A percentile compares a stretch with the other conserved stretches of the same genome.
phyloP scores from a whole-genome alignment of 2,329 filamentous ascomycete species.

The Fusarium sp. region DNA sequence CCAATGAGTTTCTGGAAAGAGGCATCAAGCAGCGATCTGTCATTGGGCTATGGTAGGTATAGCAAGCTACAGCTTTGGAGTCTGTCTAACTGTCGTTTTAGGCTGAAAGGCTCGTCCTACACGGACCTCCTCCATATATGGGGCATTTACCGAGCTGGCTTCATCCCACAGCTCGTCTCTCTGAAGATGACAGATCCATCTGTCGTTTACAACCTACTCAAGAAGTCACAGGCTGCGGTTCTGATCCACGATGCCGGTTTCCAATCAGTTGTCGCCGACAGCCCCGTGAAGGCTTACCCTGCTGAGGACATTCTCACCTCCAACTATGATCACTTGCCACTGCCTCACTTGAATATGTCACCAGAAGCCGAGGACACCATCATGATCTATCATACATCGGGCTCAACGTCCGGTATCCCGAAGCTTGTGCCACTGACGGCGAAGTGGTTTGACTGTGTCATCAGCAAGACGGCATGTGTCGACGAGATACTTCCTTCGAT shows the following conservation, averaged over 20 bases:
- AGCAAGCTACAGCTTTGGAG: accelerated
- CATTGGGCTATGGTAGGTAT: slow-evolving; percentile 33
- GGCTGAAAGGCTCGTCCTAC: slow-evolving; percentile 32
- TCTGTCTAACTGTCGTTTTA: not conserved
- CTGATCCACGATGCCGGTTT: slow-evolving; percentile 23
- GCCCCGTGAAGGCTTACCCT: slow-evolving; percentile 6
- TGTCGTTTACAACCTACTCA: slow-evolving; percentile 31
- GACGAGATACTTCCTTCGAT: not conserved
- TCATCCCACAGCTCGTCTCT: slow-evolving; percentile 34
- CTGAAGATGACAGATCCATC: slow-evolving; percentile 28
- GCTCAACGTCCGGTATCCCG: slow-evolving; percentile 34
- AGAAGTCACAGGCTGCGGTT: slow-evolving; percentile 12
- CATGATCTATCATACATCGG: slow-evolving; percentile 37
- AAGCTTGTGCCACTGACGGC: slow-evolving; percentile 37
- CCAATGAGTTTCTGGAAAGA: not conserved
- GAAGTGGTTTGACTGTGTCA: slow-evolving; percentile 18
- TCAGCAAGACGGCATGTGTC: not conserved
- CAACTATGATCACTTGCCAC: not conserved
- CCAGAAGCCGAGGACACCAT: slow-evolving; percentile 4
- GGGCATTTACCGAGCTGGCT: slow-evolving; percentile 34
- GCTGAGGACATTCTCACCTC: not conserved
- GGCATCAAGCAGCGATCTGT: slow-evolving; percentile 12
- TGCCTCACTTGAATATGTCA: not conserved
- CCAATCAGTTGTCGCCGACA: not conserved
- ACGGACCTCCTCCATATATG: slow-evolving; percentile 30